Evolutionary conservation across 805 yeast species (phyloP).

Genomic region (Ogataea methylovora): DNA sequence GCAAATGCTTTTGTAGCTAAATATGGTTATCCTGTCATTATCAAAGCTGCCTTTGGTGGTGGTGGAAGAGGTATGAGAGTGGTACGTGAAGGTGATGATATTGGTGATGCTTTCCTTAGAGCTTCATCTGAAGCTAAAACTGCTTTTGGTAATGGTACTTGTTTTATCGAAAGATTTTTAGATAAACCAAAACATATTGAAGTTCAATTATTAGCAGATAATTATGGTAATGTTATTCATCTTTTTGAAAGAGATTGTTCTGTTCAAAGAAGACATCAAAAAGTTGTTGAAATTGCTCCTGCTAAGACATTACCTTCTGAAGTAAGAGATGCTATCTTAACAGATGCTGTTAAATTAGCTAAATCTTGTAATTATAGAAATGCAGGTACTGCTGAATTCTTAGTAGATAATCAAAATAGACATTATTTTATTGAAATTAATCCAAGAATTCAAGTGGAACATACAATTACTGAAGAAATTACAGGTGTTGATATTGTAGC

Average conservation of each 20-base stretch:
- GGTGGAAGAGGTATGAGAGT: slow-evolving; percentile 99
- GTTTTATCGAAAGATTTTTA: slow-evolving; percentile 92
- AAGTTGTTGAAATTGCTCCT: slow-evolving; percentile 97
- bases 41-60: slow-evolving; percentile 99
- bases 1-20: slow-evolving; percentile 73
- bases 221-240: slow-evolving; percentile 91
- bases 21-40: slow-evolving; percentile 93
- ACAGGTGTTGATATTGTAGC: slow-evolving; percentile 98
- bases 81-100: slow-evolving; percentile 91
- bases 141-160: slow-evolving; percentile 97
- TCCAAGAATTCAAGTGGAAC: slow-evolving; percentile 98
- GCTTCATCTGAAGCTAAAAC: slow-evolving; percentile 92
- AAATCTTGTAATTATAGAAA: slow-evolving; percentile 83
- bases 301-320: slow-evolving; percentile 79
- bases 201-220: slow-evolving; percentile 91
- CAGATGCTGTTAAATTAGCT: slow-evolving; percentile 93
- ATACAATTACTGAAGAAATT: slow-evolving; percentile 96
- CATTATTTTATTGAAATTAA: slow-evolving; percentile 97
- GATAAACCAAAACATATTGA: slow-evolving; percentile 97
- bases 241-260: slow-evolving; percentile 97
- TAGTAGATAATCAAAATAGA: slow-evolving; percentile 88
- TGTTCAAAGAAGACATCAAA: slow-evolving; percentile 99
- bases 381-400: slow-evolving; percentile 98
- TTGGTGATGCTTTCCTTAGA: slow-evolving; percentile 85
- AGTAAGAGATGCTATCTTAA: slow-evolving; percentile 86